Evolutionary conservation across 768 basidiomycete species (phyloP).

Genomic region (Panus rudis): DNA sequence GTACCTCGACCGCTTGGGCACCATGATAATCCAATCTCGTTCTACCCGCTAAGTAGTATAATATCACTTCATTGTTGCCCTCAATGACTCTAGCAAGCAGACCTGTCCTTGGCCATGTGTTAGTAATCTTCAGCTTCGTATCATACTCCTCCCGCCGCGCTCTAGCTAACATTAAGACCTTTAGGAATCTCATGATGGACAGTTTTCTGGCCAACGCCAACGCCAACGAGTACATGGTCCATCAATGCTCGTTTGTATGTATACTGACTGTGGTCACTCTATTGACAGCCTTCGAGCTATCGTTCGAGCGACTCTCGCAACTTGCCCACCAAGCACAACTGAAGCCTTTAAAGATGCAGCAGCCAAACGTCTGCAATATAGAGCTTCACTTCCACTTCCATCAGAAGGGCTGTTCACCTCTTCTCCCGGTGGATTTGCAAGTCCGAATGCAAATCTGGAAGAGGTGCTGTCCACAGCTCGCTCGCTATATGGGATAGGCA

Average conservation of each 20-base stretch:
- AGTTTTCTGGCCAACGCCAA: conserved; percentile 71
- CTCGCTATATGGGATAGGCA: conserved; percentile 67
- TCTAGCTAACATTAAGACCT: not conserved
- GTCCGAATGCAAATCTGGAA: conserved; percentile 45
- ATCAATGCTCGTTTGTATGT: not conserved
- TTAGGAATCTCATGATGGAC: conserved; percentile 69
- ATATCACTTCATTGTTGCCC: no score
- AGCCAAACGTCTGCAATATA: conserved; percentile 40
- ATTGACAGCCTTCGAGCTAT: conserved; percentile 62
- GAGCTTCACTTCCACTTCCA: conserved; percentile 22
- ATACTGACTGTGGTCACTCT: conserved; percentile 16
- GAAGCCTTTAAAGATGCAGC: conserved; percentile 58
- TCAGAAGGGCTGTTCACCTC: conserved; percentile 40
- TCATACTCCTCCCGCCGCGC: not conserved
- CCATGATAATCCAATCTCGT: no score
- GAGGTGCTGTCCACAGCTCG: conserved; percentile 51
- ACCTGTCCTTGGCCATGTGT: conserved; percentile 7
- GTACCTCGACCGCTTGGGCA: no score
- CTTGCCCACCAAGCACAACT: conserved; percentile 53
- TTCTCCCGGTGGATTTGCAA: conserved; percentile 30
- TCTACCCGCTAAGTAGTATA: no score
- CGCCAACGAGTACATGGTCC: conserved; percentile 53
- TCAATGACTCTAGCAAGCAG: conserved; percentile 1
- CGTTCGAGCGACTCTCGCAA: conserved; percentile 58
- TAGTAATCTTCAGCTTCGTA: not conserved